Conservation (phyloP, 495 filamentous ascomycete genomes). For the Penicillium manginii region DNA sequence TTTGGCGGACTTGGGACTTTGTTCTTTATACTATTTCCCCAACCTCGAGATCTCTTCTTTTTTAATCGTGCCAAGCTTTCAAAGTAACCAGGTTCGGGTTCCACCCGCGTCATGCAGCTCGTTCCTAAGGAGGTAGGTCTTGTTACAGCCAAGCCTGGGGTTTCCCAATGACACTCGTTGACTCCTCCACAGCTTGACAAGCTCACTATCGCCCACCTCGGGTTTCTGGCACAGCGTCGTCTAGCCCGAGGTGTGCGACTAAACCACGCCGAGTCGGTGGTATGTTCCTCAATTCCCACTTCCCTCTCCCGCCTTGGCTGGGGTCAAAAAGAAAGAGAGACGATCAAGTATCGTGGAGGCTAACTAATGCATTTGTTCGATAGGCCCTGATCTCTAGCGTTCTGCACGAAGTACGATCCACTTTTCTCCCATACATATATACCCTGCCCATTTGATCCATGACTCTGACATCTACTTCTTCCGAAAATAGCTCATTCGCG, state of each 20-base stretch:
- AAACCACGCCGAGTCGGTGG: slow-evolving; percentile 90
- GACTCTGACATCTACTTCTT: background rate
- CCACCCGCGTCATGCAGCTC: slow-evolving; percentile 69
- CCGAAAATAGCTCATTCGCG: slow-evolving; percentile 76
- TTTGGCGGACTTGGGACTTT: background rate
- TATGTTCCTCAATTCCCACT: slow-evolving; percentile 44
- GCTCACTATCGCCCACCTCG: slow-evolving; percentile 89
- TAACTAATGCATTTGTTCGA: background rate
- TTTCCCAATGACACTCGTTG: slow-evolving; percentile 3
- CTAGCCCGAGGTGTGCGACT: slow-evolving; percentile 86
- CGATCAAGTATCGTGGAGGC: background rate
- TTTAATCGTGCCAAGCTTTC: slow-evolving; percentile 20
- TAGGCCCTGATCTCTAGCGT: slow-evolving; percentile 89
- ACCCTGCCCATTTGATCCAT: slow-evolving; percentile 4
- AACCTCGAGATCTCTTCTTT: background rate
- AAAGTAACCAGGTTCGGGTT: slow-evolving; percentile 20
- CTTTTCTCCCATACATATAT: slow-evolving; percentile 7
- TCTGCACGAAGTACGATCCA: slow-evolving; percentile 73
- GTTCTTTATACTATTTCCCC: background rate
- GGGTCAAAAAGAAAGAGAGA: no score
- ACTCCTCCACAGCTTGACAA: slow-evolving; percentile 77
- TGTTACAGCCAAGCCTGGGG: slow-evolving; percentile 19
- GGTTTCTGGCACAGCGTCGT: slow-evolving; percentile 83
- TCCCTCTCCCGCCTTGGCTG: no score
- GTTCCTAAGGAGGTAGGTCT: slow-evolving; percentile 78